A percentile compares a stretch with the other conserved stretches of the same genome.
phyloP scores from a whole-genome alignment of 1,284 basidiomycete species.

The Ceratobasidium papillatum region DNA sequence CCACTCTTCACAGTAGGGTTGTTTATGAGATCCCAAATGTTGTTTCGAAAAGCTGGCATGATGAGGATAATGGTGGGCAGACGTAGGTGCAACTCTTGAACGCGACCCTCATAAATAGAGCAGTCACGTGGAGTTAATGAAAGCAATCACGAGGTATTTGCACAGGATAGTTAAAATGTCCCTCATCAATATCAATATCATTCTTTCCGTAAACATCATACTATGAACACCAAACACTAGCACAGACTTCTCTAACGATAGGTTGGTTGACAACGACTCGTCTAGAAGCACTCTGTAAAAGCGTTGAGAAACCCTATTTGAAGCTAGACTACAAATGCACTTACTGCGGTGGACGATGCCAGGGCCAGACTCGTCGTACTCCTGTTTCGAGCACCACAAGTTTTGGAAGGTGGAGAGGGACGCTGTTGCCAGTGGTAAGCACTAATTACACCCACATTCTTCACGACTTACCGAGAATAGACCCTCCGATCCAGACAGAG shows the following conservation, averaged over 20 bases:
- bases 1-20: neutral
- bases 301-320: neutral
- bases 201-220: slow-evolving; percentile 40
- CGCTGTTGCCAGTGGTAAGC: slow-evolving; percentile 55
- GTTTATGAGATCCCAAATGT: slow-evolving; percentile 32
- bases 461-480: slow-evolving; percentile 67
- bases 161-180: neutral
- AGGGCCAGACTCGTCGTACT: slow-evolving; percentile 89
- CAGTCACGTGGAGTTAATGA: slow-evolving; percentile 16
- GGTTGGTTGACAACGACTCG: neutral
- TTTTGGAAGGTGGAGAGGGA: slow-evolving; percentile 97
- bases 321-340: slow-evolving; percentile 44
- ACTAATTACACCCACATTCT: neutral
- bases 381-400: slow-evolving; percentile 91
- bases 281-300: slow-evolving; percentile 46
- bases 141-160: neutral
- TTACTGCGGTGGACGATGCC: slow-evolving; percentile 82
- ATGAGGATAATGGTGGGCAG: neutral
- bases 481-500: slow-evolving; percentile 99
- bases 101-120: neutral
- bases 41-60: slow-evolving; percentile 5
- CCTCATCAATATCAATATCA: slow-evolving; percentile 31
- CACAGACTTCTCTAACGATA: neutral
- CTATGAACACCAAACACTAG: slow-evolving; percentile 16
- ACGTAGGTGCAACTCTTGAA: neutral